Conservation (phyloP, 139 green algal genomes). For the Zygnema circumcarinatum region DNA sequence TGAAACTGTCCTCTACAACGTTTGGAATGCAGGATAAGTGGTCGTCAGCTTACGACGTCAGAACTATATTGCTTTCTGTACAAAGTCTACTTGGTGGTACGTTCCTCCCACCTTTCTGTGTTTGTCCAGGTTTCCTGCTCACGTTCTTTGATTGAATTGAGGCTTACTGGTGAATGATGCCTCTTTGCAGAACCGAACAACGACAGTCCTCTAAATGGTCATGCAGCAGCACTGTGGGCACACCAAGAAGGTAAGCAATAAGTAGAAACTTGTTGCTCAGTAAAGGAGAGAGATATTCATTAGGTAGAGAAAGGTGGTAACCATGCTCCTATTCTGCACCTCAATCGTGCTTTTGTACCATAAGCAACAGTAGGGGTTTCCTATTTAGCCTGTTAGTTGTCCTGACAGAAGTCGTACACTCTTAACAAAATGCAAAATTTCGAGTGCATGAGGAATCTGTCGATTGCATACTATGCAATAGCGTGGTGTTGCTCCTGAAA, state of each 20-base stretch:
- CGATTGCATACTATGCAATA: too few relatives aligned
- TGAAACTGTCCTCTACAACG: too few relatives aligned
- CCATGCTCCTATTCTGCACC: background rate
- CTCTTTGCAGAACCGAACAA: slow-evolving; percentile 79
- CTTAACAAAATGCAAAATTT: too few relatives aligned
- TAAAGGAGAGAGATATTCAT: background rate
- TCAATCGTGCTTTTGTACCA: background rate
- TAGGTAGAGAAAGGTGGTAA: background rate
- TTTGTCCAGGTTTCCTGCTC: too few relatives aligned
- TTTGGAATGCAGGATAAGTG: slow-evolving; percentile 78
- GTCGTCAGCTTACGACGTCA: slow-evolving; percentile 78
- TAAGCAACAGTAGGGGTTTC: too few relatives aligned
- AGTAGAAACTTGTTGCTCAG: slow-evolving; percentile 11
- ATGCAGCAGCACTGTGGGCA: slow-evolving; percentile 79
- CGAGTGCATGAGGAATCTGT: too few relatives aligned
- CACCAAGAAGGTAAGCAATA: slow-evolving; percentile 64
- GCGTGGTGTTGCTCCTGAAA: too few relatives aligned
- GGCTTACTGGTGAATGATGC: too few relatives aligned
- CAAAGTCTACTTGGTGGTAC: slow-evolving; percentile 72
- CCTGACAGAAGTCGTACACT: too few relatives aligned
- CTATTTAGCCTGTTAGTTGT: too few relatives aligned
- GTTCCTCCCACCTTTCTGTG: background rate
- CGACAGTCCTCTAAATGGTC: slow-evolving; percentile 76
- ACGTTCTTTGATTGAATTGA: too few relatives aligned
- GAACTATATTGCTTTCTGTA: slow-evolving; percentile 79